Evolutionary conservation across 2,329 filamentous ascomycete species (phyloP).

Genomic region (Septoria petroselini): DNA sequence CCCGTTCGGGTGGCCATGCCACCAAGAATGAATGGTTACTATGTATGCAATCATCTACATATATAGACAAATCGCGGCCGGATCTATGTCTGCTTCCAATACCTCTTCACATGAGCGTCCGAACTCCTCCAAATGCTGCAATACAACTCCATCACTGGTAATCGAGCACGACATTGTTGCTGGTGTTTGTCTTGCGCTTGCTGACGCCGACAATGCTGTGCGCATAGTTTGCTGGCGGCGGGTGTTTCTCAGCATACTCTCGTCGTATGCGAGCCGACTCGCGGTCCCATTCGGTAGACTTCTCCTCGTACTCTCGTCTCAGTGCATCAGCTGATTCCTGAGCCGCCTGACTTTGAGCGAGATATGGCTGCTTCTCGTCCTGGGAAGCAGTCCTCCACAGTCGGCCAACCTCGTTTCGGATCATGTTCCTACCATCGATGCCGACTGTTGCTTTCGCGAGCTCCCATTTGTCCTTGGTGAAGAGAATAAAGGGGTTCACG

Average conservation of each 20-base stretch:
- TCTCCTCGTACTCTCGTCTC: constrained; percentile 58
- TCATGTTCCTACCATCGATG: constrained; percentile 67
- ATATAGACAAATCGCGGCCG: too few species aligned
- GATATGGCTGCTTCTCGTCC: constrained; percentile 72
- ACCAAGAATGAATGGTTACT: too few species aligned
- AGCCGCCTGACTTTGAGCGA: constrained; percentile 68
- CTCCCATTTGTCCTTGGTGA: constrained; percentile 71
- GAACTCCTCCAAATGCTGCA: neutral
- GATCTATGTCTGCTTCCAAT: neutral
- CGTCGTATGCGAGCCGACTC: constrained; percentile 53
- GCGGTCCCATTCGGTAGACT: constrained; percentile 68
- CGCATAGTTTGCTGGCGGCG: constrained; percentile 22
- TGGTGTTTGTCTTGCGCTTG: constrained; percentile 36
- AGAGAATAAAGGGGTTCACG: constrained; percentile 84
- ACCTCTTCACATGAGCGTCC: neutral
- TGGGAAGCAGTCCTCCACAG: constrained; percentile 81
- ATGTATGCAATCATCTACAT: too few species aligned
- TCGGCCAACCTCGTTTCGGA: constrained; percentile 78
- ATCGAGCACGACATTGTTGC: constrained; percentile 34
- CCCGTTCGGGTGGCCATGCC: too few species aligned
- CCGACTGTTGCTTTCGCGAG: constrained; percentile 58
- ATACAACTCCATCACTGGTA: constrained; percentile 20
- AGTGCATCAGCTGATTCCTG: constrained; percentile 63
- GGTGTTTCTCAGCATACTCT: constrained; percentile 40
- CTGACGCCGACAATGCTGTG: constrained; percentile 27